Conservation (phyloP, 768 basidiomycete species). For the Imleria badia region DNA sequence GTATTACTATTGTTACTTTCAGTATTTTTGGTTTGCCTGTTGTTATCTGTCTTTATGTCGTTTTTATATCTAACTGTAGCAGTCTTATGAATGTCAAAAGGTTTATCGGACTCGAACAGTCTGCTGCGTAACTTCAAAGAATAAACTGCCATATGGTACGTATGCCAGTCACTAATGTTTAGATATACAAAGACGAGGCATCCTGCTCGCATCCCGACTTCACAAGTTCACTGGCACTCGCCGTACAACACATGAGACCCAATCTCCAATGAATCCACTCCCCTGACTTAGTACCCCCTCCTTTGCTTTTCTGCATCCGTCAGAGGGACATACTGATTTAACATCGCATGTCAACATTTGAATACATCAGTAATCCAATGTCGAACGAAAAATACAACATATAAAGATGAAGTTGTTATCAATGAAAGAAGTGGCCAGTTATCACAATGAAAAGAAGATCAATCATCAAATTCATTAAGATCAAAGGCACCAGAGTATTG, state of each 20-base stretch:
- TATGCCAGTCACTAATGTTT: too few species aligned
- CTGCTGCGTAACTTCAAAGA: too few species aligned
- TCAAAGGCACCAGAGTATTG: constrained; percentile 5
- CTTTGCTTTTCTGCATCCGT: constrained; percentile 57
- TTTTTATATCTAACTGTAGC: constrained; percentile 8
- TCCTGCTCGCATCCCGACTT: too few species aligned
- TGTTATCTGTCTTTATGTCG: constrained; percentile 16
- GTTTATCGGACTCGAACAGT: not conserved
- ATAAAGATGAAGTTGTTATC: not conserved
- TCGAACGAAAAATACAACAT: not conserved
- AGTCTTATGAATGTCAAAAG: not conserved
- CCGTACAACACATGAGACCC: too few species aligned
- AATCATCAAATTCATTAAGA: constrained; percentile 11
- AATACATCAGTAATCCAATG: not conserved
- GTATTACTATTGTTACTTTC: not conserved
- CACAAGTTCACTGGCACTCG: too few species aligned
- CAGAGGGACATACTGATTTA: constrained; percentile 61
- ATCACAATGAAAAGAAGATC: not conserved
- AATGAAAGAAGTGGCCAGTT: not conserved
- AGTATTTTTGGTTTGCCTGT: not conserved
- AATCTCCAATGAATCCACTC: not conserved
- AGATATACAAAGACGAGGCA: not conserved
- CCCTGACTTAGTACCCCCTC: constrained; percentile 19
- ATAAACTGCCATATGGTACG: too few species aligned
- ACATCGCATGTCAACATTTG: not conserved